Percentiles rank a stretch among this genome's conserved stretches.
Evolutionary conservation across 129 eudicot genomes (phyloP).

Genomic region (Flaveria robusta): DNA sequence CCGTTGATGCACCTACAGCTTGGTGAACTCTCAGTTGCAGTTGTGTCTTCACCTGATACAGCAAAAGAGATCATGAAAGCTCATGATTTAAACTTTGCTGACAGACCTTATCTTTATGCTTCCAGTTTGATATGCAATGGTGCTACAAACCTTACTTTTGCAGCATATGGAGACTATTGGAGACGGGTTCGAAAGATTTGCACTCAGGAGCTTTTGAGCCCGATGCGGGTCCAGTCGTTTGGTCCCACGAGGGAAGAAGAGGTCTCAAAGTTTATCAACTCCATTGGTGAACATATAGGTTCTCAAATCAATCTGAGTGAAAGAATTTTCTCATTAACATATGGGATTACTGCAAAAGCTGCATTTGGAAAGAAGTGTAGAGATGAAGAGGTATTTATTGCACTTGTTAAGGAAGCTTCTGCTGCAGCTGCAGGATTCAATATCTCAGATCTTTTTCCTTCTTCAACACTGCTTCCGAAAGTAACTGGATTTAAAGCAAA

Average conservation of each 20-base stretch:
- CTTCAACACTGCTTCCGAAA: conserved; percentile 25
- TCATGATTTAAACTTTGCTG: conserved; percentile 34
- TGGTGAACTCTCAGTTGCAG: conserved; percentile 24
- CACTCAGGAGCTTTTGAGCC: conserved; percentile 41
- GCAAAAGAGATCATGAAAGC: conserved; percentile 39
- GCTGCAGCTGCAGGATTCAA: conserved; percentile 42
- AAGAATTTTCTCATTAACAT: conserved; percentile 39
- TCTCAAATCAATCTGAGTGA: conserved; percentile 29
- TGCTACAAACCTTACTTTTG: conserved; percentile 31
- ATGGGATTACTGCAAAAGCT: conserved; percentile 33
- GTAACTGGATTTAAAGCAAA: conserved; percentile 34
- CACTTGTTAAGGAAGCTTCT: conserved; percentile 40
- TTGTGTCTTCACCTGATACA: conserved; percentile 42
- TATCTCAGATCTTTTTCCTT: conserved; percentile 34
- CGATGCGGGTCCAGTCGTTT: conserved; percentile 35
- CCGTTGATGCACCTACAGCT: conserved; percentile 42
- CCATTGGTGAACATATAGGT: conserved; percentile 23
- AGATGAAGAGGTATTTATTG: conserved; percentile 34
- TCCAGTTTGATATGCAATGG: conserved; percentile 27
- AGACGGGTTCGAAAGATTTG: conserved; percentile 42
- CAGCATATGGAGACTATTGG: conserved; percentile 42
- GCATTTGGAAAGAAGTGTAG: conserved; percentile 38
- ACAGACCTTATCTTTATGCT: conserved; percentile 32
- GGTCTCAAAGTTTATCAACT: conserved; percentile 26
- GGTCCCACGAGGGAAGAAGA: conserved; percentile 36